Base-by-base conservation (phyloP, 2,329 filamentous ascomycete species). In the Diaporthe sp. region DNA sequence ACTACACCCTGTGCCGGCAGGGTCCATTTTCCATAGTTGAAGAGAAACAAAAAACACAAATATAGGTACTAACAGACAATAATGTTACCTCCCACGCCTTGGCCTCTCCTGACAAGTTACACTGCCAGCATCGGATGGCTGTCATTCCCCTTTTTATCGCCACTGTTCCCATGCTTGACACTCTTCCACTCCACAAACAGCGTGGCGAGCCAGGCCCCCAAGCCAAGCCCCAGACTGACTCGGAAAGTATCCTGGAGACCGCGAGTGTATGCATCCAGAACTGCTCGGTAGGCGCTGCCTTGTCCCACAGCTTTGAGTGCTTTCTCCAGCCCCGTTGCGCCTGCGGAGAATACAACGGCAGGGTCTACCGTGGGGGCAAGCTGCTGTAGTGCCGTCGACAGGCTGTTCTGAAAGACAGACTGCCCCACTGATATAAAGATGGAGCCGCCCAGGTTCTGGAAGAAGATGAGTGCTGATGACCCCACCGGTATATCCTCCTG, bases 361-460 rank as follows among this genome's bases (percentile, higher is more conserved):
- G 39, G 61, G 8, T 65, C 49, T 22, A 65, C 61, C 25, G 25
- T 13, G 7, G 42, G 61, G 3, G 42, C 25, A 2, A 46, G 42
- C 13, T 65, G 25, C 25, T 31, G 13, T 1, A 49, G 61, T 4
- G 39, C 61, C 25, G 25, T 65, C 10, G 49, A 65, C 17, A 65
- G 61, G n/a, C 42, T 46, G 19, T 49, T 65, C 9, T 46, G 39
- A 31, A 65, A 65, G 8, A 49, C 61, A 34, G 61, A 93, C 89
- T 17, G 89, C 87, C 57, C 61, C 1, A 65, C 61, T 3, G 61
- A 65, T 15, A 94, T 88, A 77, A 89, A 89, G 22, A 94, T 82
- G 0, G 92, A 91, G 3, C 91, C 92, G 49, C 92, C 91, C 1
- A 94, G 85, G 1, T 87, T 87, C 79, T 93, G 90, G 83, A 90